Percentiles rank a stretch among this genome's conserved stretches.
Conservation (phyloP, 768 basidiomycete genomes). For the Trametes punicea region DNA sequence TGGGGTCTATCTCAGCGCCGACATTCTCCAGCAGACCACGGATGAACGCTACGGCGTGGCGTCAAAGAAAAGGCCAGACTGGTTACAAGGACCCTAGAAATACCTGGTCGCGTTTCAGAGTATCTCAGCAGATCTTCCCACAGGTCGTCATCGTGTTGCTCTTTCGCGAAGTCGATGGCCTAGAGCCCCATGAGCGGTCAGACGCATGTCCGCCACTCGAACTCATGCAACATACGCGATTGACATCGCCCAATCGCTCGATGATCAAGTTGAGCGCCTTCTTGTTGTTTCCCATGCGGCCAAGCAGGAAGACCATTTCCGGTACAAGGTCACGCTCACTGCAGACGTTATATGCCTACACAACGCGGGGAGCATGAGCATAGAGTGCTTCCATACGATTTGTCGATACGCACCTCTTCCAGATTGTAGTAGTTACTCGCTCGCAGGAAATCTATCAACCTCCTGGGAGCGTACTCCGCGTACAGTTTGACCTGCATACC, state of each 20-base stretch:
- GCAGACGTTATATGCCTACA: constrained; percentile 83
- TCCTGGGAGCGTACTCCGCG: constrained; percentile 76
- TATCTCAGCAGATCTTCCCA: constrained; percentile 97
- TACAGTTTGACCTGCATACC: constrained; percentile 73
- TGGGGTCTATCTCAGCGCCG: constrained; percentile 93
- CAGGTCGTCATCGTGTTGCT: constrained; percentile 93
- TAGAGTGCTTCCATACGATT: not conserved
- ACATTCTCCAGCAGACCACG: constrained; percentile 93
- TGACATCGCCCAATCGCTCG: constrained; percentile 88
- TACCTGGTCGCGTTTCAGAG: constrained; percentile 89
- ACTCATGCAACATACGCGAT: constrained; percentile 52
- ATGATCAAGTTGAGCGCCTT: constrained; percentile 92
- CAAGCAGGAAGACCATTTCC: constrained; percentile 97
- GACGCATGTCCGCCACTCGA: not conserved
- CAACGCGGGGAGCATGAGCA: not conserved
- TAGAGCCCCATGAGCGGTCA: constrained; percentile 26
- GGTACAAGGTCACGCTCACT: constrained; percentile 81
- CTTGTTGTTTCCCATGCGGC: constrained; percentile 97
- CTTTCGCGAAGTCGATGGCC: constrained; percentile 98
- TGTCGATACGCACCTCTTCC: constrained; percentile 53
- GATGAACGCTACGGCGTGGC: constrained; percentile 68
- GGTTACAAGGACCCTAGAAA: not conserved
- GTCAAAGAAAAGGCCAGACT: not conserved
- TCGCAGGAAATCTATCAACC: constrained; percentile 87
- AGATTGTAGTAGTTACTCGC: constrained; percentile 90